phyloP scores from a whole-genome alignment of 768 basidiomycete species.

The Favolaschia claudopus region DNA sequence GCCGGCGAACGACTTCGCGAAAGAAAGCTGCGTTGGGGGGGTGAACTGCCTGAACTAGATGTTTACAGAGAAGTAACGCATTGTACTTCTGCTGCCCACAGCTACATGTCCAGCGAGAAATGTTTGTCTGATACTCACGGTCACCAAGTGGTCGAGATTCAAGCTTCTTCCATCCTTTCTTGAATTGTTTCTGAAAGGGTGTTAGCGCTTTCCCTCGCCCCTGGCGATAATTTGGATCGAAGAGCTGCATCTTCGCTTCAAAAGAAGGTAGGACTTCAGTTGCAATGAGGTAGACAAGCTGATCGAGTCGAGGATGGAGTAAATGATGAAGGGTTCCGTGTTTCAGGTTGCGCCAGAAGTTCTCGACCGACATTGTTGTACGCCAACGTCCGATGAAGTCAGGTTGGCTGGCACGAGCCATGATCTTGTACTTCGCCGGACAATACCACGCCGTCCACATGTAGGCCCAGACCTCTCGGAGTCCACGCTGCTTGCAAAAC shows the following conservation, averaged over 20 bases:
- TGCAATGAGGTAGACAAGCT: constrained; percentile 39
- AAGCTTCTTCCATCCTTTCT: constrained; percentile 32
- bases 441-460: constrained; percentile 35
- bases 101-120: constrained; percentile 35
- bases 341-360: constrained; percentile 41
- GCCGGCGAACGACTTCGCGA: constrained; percentile 26
- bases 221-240: constrained; percentile 23
- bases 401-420: constrained; percentile 32
- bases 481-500: constrained; percentile 26
- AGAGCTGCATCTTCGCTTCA: constrained; percentile 20
- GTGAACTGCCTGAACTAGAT: constrained; percentile 39
- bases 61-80: constrained; percentile 39
- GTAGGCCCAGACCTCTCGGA: constrained; percentile 34
- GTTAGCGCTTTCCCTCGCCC: constrained; percentile 34
- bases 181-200: constrained; percentile 35
- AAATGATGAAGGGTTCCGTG: constrained; percentile 36
- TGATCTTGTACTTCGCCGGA: constrained; percentile 26
- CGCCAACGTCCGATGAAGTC: constrained; percentile 28
- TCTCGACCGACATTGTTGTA: constrained; percentile 42
- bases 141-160: constrained; percentile 3
- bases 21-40: constrained; percentile 27
- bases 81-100: constrained; percentile 42
- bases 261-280: constrained; percentile 32
- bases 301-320: constrained; percentile 37
- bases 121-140: constrained; percentile 25